These are phyloP conservation scores for Boeremia lycopersici DNA, from an alignment of 2,329 filamentous ascomycete species.

Conservation along the genomic window DNA sequence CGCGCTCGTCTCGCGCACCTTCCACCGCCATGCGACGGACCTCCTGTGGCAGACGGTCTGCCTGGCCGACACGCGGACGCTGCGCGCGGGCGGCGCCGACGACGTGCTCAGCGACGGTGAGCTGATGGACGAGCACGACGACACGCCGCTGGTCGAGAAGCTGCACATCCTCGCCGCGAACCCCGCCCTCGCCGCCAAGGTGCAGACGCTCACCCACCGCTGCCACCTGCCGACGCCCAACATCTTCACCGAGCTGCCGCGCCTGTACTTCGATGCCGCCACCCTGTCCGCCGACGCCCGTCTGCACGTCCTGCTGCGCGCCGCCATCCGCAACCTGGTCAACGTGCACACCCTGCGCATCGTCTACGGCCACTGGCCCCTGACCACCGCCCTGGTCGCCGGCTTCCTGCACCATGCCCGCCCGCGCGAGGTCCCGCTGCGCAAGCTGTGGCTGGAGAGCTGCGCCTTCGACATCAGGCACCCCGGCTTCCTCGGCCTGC, in stretches of 20 bases:
- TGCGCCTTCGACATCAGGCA: slow-evolving; percentile 41
- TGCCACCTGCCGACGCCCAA: slow-evolving; percentile 54
- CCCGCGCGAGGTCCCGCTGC: slow-evolving; percentile 37
- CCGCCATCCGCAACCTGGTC: slow-evolving; percentile 49
- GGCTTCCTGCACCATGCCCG: slow-evolving; percentile 48
- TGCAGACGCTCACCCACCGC: slow-evolving; percentile 52
- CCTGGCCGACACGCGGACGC: slow-evolving; percentile 48
- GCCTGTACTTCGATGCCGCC: slow-evolving; percentile 46
- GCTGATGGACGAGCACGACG: slow-evolving; percentile 42
- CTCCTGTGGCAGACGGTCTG: slow-evolving; percentile 51
- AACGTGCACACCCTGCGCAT: slow-evolving; percentile 54
- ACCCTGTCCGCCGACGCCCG: slow-evolving; percentile 50
- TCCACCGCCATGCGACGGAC: slow-evolving; percentile 45
- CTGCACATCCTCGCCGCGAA: slow-evolving; percentile 51
- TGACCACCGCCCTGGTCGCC: slow-evolving; percentile 49
- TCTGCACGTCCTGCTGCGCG: slow-evolving; percentile 47
- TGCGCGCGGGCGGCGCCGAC: slow-evolving; percentile 27
- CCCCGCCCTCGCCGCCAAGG: slow-evolving; percentile 49
- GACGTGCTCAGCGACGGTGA: slow-evolving; percentile 22
- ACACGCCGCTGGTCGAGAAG: slow-evolving; percentile 52
- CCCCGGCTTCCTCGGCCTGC: slow-evolving; percentile 18
- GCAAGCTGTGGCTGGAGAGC: slow-evolving; percentile 55
- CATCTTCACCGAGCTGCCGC: slow-evolving; percentile 52
- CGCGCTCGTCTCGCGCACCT: slow-evolving; percentile 44
- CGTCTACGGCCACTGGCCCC: slow-evolving; percentile 51